Percentiles rank a stretch among this genome's conserved stretches.
These are phyloP conservation scores for Diaporthe vexans DNA, from an alignment of 2,329 filamentous ascomycete genomes.

Conservation along the genomic window DNA sequence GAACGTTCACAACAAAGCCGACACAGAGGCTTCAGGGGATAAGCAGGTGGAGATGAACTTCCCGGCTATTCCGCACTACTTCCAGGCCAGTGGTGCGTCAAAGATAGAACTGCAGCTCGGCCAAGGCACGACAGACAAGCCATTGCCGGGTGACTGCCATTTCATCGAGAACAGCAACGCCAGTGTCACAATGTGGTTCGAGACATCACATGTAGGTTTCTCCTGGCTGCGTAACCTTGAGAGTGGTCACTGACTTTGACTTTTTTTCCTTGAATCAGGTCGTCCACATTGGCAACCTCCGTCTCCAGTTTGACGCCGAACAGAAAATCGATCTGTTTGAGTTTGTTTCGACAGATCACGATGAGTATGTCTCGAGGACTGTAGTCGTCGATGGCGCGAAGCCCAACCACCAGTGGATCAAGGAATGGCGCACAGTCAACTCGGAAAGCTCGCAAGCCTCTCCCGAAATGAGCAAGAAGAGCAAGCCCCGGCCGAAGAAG, in stretches of 20 bases:
- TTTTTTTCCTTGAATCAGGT: conserved; percentile 16
- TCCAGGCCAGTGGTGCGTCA: conserved; percentile 87
- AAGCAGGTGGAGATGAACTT: conserved; percentile 91
- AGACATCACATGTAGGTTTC: conserved; percentile 82
- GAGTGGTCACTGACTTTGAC: background rate
- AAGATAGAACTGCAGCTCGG: conserved; percentile 90
- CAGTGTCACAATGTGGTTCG: conserved; percentile 91
- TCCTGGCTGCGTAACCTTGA: background rate
- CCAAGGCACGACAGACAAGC: conserved; percentile 68
- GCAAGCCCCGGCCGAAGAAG: conserved; percentile 70
- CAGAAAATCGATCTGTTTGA: conserved; percentile 89
- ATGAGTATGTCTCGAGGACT: conserved; percentile 85
- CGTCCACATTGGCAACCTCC: conserved; percentile 72
- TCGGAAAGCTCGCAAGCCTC: conserved; percentile 69
- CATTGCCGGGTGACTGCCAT: conserved; percentile 74
- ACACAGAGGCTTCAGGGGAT: conserved; percentile 52
- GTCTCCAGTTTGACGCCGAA: conserved; percentile 82
- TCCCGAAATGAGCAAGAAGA: conserved; percentile 78
- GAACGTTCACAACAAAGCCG: conserved; percentile 39
- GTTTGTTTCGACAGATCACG: conserved; percentile 81
- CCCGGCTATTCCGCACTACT: conserved; percentile 87
- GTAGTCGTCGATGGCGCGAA: conserved; percentile 73
- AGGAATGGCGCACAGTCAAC: conserved; percentile 75
- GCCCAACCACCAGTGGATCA: conserved; percentile 74
- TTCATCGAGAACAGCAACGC: conserved; percentile 83